Evolutionary conservation across 257 asterid species (phyloP), one percentile per base, ranked within the genome.

Genomic region (Solanum habrochaites): DNA sequence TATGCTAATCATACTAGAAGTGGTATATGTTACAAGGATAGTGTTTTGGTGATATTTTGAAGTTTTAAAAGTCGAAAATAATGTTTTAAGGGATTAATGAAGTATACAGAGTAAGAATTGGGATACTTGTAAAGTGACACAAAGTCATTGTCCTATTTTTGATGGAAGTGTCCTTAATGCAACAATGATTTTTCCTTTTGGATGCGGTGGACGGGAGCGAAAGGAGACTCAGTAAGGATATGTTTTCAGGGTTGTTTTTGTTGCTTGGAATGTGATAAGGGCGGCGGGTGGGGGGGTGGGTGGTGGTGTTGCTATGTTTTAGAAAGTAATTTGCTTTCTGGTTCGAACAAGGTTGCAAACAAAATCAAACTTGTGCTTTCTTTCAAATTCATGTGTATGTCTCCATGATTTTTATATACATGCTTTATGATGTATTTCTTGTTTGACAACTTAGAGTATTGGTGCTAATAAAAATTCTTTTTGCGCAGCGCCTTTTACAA

Each of bases 401-500:
- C 29, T 73, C 49, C 81, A 39, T 37, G 29, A 10, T 21, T 73
- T 73, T 73, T 73, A 37, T 37, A 5, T 73, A 35, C 81, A 37
- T 37, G 37, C 16, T 37, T 73, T 73, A 72, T 73, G 81, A 18
- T 73, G 49, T 20, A 49, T 73, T 73, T 72, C 81, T 72, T 72
- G 47, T 72, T 72, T 20, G 49, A 35, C 81, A 72, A 72, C 49
- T 72, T 37, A 20, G 49, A 72, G 29, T 37, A 20, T 72, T 73
- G 81, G 81, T 73, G 49, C 81, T 73, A 73, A 73, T 49, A 20
- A 37, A 27, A 73, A 37, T 13, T 20, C 40, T 80, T 75, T 84
- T 56, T 83, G 64, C 89, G 92, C 92, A 97, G 99, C 70, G 93
- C 94, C 88, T 97, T 97, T 91, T 95, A 95, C 93, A 91, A 93